Evolutionary conservation across 31 red algal species (phyloP).

Genomic region (Odonthalia washingtoniensis): DNA sequence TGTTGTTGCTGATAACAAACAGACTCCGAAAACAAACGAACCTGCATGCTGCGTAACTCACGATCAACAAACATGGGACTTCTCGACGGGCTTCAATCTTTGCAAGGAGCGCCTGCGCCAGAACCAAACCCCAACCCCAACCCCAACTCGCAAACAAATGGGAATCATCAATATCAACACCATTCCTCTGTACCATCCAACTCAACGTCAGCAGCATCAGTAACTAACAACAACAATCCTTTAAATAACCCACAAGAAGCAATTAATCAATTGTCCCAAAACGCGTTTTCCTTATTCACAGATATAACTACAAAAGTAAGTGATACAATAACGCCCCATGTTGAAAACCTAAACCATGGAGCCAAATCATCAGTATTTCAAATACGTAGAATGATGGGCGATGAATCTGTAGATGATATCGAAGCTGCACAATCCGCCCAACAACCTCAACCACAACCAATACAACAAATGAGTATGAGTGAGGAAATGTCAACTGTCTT

Average conservation of each 20-base stretch:
- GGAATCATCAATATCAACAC: too few species aligned
- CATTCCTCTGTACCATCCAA: too few species aligned
- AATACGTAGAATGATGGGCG: slow-evolving; percentile 47
- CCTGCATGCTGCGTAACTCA: slow-evolving; percentile 1
- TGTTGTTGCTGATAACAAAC: too few species aligned
- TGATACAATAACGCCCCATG: slow-evolving; percentile 1
- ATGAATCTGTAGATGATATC: slow-evolving; percentile 44
- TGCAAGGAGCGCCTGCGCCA: slow-evolving; percentile 66
- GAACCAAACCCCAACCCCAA: neutral
- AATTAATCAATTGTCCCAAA: slow-evolving; percentile 24
- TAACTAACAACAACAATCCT: neutral
- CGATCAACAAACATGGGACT: slow-evolving; percentile 51
- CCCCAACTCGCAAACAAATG: too few species aligned
- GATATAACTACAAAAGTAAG: slow-evolving; percentile 18
- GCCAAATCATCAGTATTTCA: slow-evolving; percentile 36
- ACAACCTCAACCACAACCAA: too few species aligned
- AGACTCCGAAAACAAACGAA: too few species aligned
- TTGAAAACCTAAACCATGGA: slow-evolving; percentile 41
- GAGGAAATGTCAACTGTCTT: slow-evolving; percentile 72
- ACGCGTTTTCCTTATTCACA: slow-evolving; percentile 40
- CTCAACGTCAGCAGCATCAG: too few species aligned
- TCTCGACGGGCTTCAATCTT: slow-evolving; percentile 57
- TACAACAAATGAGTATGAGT: slow-evolving; percentile 44
- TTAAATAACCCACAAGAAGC: slow-evolving; percentile 22
- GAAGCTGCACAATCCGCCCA: slow-evolving; percentile 55